A percentile compares a stretch with the other conserved stretches of the same genome.
Conservation (phyloP, 2,329 filamentous ascomycete species). For the Curvularia eragrostidis region DNA sequence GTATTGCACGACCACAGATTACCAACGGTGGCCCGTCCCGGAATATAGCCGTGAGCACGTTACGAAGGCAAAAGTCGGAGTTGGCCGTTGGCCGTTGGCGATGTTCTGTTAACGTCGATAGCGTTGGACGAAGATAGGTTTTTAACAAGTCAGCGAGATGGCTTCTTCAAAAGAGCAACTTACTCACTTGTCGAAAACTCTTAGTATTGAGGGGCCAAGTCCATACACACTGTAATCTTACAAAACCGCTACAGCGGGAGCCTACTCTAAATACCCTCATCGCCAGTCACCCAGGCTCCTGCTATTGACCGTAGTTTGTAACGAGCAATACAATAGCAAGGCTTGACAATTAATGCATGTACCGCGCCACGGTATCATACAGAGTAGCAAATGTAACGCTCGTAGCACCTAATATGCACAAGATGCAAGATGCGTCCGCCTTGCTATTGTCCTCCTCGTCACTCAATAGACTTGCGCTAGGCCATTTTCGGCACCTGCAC, state of each 20-base stretch:
- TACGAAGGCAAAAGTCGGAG: background rate
- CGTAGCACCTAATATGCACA: background rate
- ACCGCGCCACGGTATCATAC: background rate
- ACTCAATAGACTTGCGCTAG: slow-evolving; percentile 3
- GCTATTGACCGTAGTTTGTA: slow-evolving; percentile 30
- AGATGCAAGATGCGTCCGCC: background rate
- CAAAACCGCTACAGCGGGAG: background rate
- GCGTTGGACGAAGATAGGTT: background rate
- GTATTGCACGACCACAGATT: slow-evolving; percentile 20
- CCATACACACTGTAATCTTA: background rate
- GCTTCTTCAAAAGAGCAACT: background rate
- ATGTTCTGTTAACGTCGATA: background rate
- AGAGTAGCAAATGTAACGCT: background rate
- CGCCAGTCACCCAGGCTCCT: slow-evolving; percentile 7
- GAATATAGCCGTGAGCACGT: slow-evolving; percentile 2
- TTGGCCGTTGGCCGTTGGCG: background rate
- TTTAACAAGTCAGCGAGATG: background rate
- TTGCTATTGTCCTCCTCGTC: slow-evolving; percentile 6
- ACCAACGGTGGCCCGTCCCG: slow-evolving; percentile 2
- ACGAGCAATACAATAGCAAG: slow-evolving; percentile 36
- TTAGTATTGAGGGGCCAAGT: background rate
- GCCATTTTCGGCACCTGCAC: background rate
- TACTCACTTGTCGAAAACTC: background rate
- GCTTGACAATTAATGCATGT: slow-evolving; percentile 5
- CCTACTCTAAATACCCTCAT: slow-evolving; percentile 17